These are phyloP conservation scores for Teunomyces lycoperdinae DNA, from an alignment of 805 yeast species.

Conservation along the genomic window DNA sequence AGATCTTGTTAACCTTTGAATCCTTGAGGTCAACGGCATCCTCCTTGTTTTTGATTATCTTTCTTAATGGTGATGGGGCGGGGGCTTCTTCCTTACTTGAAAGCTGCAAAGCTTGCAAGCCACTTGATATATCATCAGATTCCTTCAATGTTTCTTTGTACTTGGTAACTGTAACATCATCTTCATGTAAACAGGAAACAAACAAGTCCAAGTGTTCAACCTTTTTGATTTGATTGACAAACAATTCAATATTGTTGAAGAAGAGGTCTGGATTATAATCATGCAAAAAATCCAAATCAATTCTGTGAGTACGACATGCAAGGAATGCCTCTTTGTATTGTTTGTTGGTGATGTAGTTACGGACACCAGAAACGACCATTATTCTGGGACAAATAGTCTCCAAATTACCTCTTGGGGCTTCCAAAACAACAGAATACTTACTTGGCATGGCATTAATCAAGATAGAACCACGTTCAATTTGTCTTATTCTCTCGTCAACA, in stretches of 20 bases:
- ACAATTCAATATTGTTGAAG: slow-evolving; percentile 56
- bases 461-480: slow-evolving; percentile 89
- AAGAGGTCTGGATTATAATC: slow-evolving; percentile 81
- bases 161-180: slow-evolving; percentile 78
- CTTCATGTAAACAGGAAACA: slow-evolving; percentile 80
- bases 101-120: slow-evolving; percentile 12
- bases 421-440: slow-evolving; percentile 75
- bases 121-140: slow-evolving; percentile 7
- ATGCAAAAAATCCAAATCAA: slow-evolving; percentile 83
- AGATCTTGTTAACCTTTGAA: slow-evolving; percentile 72
- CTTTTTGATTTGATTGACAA: slow-evolving; percentile 66
- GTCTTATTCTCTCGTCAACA: slow-evolving; percentile 79
- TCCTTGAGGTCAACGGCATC: slow-evolving; percentile 33
- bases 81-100: slow-evolving; percentile 11
- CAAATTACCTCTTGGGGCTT: slow-evolving; percentile 94
- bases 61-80: slow-evolving; percentile 26
- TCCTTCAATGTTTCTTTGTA: slow-evolving; percentile 66
- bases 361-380: slow-evolving; percentile 81
- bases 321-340: slow-evolving; percentile 72
- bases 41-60: slow-evolving; percentile 39
- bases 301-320: slow-evolving; percentile 86
- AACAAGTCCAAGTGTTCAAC: slow-evolving; percentile 83
- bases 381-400: slow-evolving; percentile 94
- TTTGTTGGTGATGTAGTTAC: slow-evolving; percentile 57
- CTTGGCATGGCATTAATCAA: slow-evolving; percentile 80